Conservation (phyloP, 129 eudicot genomes). For the Lactuca sativa region DNA sequence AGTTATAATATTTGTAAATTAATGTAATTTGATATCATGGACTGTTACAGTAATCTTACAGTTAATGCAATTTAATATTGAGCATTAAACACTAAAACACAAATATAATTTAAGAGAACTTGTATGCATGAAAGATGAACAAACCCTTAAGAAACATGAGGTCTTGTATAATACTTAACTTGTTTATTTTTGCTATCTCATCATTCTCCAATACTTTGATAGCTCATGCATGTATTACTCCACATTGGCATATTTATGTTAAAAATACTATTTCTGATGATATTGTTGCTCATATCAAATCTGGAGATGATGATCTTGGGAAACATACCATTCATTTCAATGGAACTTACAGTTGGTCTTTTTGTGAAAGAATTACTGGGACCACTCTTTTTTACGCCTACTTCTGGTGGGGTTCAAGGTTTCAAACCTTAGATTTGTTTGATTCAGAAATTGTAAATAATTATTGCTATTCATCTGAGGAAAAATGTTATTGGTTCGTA, state of each 20-base stretch:
- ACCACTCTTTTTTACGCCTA: slow-evolving; percentile 21
- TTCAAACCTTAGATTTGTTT: slow-evolving; percentile 7
- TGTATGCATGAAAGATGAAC: too few relatives aligned
- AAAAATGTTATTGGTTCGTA: slow-evolving; percentile 19
- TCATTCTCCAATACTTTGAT: neutral
- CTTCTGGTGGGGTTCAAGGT: slow-evolving; percentile 25
- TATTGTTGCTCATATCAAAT: slow-evolving; percentile 18
- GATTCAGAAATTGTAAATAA: neutral
- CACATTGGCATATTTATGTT: slow-evolving; percentile 14
- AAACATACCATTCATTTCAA: slow-evolving; percentile 6
- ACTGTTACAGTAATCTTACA: too few relatives aligned
- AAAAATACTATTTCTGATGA: neutral
- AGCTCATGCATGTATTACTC: neutral
- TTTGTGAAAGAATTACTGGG: slow-evolving; percentile 11
- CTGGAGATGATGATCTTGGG: slow-evolving; percentile 31
- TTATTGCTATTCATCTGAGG: neutral
- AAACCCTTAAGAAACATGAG: too few relatives aligned
- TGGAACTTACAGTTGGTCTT: slow-evolving; percentile 16
- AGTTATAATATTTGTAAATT: too few relatives aligned
- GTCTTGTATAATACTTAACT: slow-evolving; percentile 5
- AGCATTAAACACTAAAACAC: too few relatives aligned
- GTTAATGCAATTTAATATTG: too few relatives aligned
- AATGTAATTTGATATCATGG: too few relatives aligned
- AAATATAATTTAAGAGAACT: too few relatives aligned
- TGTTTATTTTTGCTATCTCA: neutral